These are phyloP conservation scores for Globisporangium parvum DNA, from an alignment of 352 stramenopile species.

Conservation along the genomic window DNA sequence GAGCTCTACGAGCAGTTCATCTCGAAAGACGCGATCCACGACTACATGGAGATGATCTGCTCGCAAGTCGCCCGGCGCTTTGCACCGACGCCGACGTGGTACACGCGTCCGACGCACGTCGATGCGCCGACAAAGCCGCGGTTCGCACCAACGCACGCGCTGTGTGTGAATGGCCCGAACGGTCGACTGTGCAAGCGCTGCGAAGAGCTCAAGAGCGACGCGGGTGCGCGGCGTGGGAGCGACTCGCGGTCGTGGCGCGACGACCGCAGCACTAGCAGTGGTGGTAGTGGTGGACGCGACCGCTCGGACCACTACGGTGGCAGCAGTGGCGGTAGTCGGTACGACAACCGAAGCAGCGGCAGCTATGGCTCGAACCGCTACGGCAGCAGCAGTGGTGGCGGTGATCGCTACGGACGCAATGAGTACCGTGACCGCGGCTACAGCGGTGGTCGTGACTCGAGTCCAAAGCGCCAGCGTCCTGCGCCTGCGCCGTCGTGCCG, in stretches of 20 bases:
- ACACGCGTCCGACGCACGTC: constrained; percentile 48
- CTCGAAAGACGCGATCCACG: constrained; percentile 89
- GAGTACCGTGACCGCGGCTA: constrained; percentile 24
- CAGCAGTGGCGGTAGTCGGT: constrained; percentile 12
- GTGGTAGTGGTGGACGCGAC: constrained; percentile 10
- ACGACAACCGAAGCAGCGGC: constrained; percentile 19
- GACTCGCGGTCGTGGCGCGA: constrained; percentile 19
- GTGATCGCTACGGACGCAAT: constrained; percentile 20
- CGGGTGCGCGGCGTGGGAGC: constrained; percentile 27
- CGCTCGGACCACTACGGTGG: constrained; percentile 7
- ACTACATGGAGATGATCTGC: constrained; percentile 97
- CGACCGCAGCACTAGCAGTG: constrained; percentile 1
- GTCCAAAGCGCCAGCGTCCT: constrained; percentile 30
- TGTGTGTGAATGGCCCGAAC: constrained; percentile 52
- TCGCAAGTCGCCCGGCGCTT: constrained; percentile 90
- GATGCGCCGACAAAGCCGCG: constrained; percentile 56
- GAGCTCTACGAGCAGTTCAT: constrained; percentile 93
- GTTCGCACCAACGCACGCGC: constrained; percentile 40
- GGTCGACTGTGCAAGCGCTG: constrained; percentile 63
- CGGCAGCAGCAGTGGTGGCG: constrained; percentile 11
- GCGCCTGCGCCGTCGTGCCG: constrained; percentile 35
- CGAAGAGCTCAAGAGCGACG: constrained; percentile 53
- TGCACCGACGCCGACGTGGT: constrained; percentile 52
- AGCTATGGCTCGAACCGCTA: constrained; percentile 9
- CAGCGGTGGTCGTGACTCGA: constrained; percentile 23